Conservation (phyloP, 1,284 basidiomycete genomes). For the Ustilago vetiveriae region DNA sequence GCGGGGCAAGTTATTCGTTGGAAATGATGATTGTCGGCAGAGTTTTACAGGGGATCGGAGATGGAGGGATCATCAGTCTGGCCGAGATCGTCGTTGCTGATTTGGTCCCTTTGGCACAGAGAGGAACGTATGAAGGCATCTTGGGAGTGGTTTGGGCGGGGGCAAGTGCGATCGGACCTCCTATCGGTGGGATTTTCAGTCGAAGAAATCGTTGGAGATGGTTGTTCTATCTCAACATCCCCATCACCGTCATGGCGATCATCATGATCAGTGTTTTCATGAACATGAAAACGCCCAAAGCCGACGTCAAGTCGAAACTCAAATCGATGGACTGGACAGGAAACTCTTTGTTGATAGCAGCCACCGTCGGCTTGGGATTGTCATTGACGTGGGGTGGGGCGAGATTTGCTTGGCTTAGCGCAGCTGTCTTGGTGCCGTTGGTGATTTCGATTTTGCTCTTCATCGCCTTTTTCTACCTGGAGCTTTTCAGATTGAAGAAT, state of each 20-base stretch:
- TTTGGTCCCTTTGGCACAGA: constrained; percentile 31
- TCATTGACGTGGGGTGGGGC: constrained; percentile 46
- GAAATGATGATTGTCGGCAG: constrained; percentile 42
- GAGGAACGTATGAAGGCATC: constrained; percentile 55
- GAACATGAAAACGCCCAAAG: constrained; percentile 39
- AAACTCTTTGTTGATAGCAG: constrained; percentile 24
- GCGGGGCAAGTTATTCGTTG: constrained; percentile 20
- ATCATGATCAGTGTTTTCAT: constrained; percentile 43
- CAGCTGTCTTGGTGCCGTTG: constrained; percentile 27
- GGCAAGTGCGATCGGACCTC: constrained; percentile 47
- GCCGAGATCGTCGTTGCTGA: constrained; percentile 50
- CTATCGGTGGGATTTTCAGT: constrained; percentile 46
- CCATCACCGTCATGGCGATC: constrained; percentile 38
- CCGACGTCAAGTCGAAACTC: constrained; percentile 24
- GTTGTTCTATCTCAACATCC: constrained; percentile 53
- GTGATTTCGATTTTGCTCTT: constrained; percentile 21
- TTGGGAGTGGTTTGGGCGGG: constrained; percentile 46
- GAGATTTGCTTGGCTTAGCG: constrained; percentile 20
- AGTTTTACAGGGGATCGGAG: constrained; percentile 36
- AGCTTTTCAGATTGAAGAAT: constrained; percentile 25
- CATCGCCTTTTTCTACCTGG: constrained; percentile 30
- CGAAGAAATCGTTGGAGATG: constrained; percentile 35
- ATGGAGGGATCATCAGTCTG: constrained; percentile 46
- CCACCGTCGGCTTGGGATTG: constrained; percentile 26
- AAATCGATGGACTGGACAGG: constrained; percentile 41